Percentiles rank a stretch among this genome's conserved stretches.
phyloP scores from a whole-genome alignment of 2,329 filamentous ascomycete species.

The Pseudomassariella vexata region DNA sequence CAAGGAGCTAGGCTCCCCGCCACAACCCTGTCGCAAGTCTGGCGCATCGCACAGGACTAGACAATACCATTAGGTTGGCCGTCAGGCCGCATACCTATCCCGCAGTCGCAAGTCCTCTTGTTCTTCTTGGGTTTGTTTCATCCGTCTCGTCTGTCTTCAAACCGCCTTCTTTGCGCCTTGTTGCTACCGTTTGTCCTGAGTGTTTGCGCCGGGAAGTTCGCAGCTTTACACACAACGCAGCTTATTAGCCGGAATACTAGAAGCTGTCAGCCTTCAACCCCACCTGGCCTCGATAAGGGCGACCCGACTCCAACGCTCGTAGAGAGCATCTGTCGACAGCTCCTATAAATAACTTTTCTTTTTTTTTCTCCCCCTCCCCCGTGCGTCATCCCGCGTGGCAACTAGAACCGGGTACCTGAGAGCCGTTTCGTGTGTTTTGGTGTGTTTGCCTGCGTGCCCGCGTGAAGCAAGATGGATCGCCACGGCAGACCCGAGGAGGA shows the following conservation, averaged over 20 bases:
- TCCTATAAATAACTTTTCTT: conserved; percentile 18
- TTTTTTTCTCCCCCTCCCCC: conserved; percentile 5
- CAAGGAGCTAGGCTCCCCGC: conserved; percentile 4
- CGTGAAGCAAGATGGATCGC: conserved; percentile 39
- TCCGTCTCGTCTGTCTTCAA: conserved; percentile 11
- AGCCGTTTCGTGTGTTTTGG: conserved; percentile 7
- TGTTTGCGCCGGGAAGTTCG: not conserved
- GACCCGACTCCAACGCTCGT: conserved; percentile 8
- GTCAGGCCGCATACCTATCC: conserved; percentile 20
- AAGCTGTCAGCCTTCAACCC: conserved; percentile 15
- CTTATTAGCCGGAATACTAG: no score
- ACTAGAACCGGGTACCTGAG: conserved; percentile 7
- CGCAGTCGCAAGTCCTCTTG: conserved; percentile 11
- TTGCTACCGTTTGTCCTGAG: not conserved
- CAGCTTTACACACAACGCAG: no score
- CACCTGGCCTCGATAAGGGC: conserved; percentile 20
- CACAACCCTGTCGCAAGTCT: conserved; percentile 4
- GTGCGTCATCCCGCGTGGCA: conserved; percentile 18
- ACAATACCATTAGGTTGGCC: conserved; percentile 12
- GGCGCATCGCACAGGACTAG: conserved; percentile 10
- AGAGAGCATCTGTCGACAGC: conserved; percentile 11
- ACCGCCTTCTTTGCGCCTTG: conserved; percentile 4
- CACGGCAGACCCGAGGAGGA: conserved; percentile 72
- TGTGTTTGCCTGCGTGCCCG: conserved; percentile 15
- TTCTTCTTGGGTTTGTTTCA: conserved; percentile 15